These are phyloP conservation scores for Pleodorina starrii DNA, from an alignment of 139 green algal genomes.

Conservation along the genomic window DNA sequence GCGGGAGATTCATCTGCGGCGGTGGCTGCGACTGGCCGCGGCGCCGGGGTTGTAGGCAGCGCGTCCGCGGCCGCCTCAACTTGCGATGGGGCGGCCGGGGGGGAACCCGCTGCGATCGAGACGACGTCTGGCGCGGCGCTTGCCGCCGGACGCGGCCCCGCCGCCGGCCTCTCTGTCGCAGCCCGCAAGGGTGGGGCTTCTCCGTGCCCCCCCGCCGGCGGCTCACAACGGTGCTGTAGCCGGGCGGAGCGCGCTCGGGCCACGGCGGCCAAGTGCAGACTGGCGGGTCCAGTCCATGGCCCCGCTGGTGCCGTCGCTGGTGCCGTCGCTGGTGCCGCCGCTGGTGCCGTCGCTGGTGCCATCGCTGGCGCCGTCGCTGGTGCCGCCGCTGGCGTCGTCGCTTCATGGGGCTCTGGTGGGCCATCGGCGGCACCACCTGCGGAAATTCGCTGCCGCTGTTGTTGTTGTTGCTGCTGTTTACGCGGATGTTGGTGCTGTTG, in stretches of 20 bases:
- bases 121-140: not conserved
- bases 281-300: not conserved
- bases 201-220: too few relatives aligned
- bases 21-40: not conserved
- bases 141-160: too few relatives aligned
- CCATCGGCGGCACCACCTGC: not conserved
- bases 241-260: not conserved
- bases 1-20: not conserved
- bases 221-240: too few relatives aligned
- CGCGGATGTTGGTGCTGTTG: not conserved
- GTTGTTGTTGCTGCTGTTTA: not conserved
- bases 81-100: not conserved
- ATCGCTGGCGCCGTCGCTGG: too few relatives aligned
- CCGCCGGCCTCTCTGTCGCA: not conserved
- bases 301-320: not conserved
- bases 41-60: not conserved
- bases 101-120: not conserved
- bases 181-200: too few relatives aligned
- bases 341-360: not conserved
- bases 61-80: not conserved
- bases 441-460: not conserved
- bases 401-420: not conserved
- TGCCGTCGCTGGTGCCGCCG: not conserved
- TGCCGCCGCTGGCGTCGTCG: not conserved
- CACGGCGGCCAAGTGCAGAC: not conserved